Evolutionary conservation across 1,284 basidiomycete species (phyloP).

Genomic region (Leccinum subrobustum): DNA sequence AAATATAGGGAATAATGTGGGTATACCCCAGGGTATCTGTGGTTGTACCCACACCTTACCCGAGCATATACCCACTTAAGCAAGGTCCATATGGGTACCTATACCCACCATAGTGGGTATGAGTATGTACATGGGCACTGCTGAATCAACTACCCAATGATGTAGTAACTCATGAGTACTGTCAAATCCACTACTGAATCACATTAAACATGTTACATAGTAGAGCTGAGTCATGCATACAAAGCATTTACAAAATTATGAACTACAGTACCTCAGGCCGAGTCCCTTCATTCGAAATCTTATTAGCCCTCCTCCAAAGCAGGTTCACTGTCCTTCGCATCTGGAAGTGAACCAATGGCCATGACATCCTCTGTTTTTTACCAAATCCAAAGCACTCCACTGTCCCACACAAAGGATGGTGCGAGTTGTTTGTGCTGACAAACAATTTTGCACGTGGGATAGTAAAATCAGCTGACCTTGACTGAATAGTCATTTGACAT

Average conservation of each 20-base stretch:
- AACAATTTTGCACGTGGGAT: not conserved
- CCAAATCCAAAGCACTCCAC: not conserved
- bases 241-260: not conserved
- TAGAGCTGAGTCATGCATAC: not conserved
- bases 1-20: not conserved
- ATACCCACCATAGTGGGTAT: not conserved
- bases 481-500: not conserved
- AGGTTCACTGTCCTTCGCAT: not conserved
- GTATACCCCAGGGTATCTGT: not conserved
- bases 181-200: too few species aligned
- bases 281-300: not conserved
- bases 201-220: too few species aligned
- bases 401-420: not conserved
- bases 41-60: not conserved
- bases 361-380: not conserved
- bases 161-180: not conserved
- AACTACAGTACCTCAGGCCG: not conserved
- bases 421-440: not conserved
- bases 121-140: not conserved
- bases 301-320: not conserved
- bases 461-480: not conserved
- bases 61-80: not conserved
- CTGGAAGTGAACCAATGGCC: not conserved
- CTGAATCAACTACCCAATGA: not conserved
- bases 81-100: not conserved